Evolutionary conservation across 257 asterid genomes (phyloP).

Genomic region (Penstemon eatonii): DNA sequence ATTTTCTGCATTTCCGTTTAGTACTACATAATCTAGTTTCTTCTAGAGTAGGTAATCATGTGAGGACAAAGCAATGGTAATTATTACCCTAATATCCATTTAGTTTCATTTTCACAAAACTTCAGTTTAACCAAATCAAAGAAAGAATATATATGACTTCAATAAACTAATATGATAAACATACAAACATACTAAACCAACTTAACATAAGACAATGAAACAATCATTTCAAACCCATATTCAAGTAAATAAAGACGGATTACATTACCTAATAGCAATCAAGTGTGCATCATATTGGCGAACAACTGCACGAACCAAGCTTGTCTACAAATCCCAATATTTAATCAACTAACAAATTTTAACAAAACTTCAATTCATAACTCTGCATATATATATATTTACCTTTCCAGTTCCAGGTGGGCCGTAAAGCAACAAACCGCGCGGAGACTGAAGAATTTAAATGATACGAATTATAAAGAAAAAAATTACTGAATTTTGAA

Average conservation of each 20-base stretch:
- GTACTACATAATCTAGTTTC: background rate
- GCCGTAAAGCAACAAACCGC: conserved; percentile 88
- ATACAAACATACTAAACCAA: background rate
- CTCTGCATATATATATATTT: conserved; percentile 8
- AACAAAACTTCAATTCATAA: conserved; percentile 13
- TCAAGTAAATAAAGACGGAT: background rate
- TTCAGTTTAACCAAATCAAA: conserved; percentile 12
- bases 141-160: background rate
- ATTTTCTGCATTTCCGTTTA: background rate
- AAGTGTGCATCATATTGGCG: conserved; percentile 86
- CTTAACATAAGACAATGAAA: background rate
- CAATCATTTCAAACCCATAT: background rate
- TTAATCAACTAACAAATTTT: conserved; percentile 2
- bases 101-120: background rate
- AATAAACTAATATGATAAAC: background rate
- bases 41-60: background rate
- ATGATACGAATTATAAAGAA: background rate
- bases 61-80: background rate
- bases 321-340: conserved; percentile 55
- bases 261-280: conserved; percentile 78
- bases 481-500: background rate
- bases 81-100: background rate
- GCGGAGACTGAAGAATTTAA: conserved; percentile 62
- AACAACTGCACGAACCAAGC: conserved; percentile 97
- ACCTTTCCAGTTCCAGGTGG: conserved; percentile 99